A percentile compares a stretch with the other conserved stretches of the same genome.
Conservation (phyloP, 345 rosid genomes). For the Theobroma cacao region DNA sequence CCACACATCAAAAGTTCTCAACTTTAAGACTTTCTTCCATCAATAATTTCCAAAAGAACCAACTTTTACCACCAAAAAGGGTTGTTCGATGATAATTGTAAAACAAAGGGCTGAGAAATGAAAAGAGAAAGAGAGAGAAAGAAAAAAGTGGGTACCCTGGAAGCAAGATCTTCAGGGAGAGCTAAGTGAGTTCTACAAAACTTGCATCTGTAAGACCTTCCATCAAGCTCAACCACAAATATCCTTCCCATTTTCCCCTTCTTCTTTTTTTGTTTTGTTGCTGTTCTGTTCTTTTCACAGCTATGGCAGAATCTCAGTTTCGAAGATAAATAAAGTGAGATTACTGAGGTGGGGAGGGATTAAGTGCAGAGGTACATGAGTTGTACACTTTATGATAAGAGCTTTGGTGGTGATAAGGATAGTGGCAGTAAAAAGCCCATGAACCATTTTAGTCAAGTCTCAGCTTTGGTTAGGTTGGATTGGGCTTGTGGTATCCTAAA, state of each 20-base stretch:
- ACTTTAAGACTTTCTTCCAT: not conserved
- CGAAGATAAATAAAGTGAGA: not conserved
- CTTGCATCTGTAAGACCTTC: conserved; percentile 90
- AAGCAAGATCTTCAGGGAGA: conserved; percentile 62
- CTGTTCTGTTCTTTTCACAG: not conserved
- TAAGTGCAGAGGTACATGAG: not conserved
- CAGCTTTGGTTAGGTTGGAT: not conserved
- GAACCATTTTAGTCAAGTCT: not conserved
- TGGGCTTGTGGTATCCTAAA: not conserved
- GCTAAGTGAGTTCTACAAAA: conserved; percentile 83
- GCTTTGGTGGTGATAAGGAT: not conserved
- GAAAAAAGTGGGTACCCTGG: conserved; percentile 40
- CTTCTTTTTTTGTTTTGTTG: not conserved
- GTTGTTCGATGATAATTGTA: not conserved
- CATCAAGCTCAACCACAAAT: conserved; percentile 86
- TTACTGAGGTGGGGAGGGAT: not conserved
- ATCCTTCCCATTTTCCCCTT: conserved; percentile 77
- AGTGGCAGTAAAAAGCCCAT: not conserved
- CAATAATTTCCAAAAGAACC: not conserved
- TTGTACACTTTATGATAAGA: not conserved
- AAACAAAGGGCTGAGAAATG: not conserved
- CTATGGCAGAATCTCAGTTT: not conserved
- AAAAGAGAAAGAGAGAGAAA: not conserved
- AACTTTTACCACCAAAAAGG: not conserved
- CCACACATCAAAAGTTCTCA: not conserved